A percentile compares a stretch with the other conserved stretches of the same genome.
These are phyloP conservation scores for Colletotrichum orbiculare DNA, from an alignment of 2,329 filamentous ascomycete genomes.

Conservation along the genomic window DNA sequence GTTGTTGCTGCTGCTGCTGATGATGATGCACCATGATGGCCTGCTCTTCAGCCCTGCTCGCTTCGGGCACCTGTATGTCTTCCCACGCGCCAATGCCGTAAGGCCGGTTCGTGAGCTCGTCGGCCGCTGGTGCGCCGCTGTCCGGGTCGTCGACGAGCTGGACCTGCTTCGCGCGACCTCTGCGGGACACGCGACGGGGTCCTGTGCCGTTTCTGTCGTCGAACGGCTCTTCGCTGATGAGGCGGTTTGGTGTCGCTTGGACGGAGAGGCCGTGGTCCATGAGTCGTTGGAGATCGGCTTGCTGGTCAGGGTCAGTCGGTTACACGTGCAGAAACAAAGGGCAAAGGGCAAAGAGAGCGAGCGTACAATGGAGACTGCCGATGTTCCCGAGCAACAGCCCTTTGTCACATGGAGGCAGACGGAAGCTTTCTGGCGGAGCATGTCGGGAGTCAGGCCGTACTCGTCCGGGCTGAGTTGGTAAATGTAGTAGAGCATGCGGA, in stretches of 20 bases:
- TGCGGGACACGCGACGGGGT: constrained; percentile 25
- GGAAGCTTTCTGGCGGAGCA: constrained; percentile 60
- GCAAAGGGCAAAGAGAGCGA: not conserved
- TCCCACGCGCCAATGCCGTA: constrained; percentile 35
- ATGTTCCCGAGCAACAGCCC: constrained; percentile 62
- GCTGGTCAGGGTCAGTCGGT: constrained; percentile 37
- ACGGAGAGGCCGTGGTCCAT: constrained; percentile 56
- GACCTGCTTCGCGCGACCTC: constrained; percentile 29
- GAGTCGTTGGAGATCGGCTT: constrained; percentile 62
- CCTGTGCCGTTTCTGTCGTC: constrained; percentile 25
- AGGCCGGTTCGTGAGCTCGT: constrained; percentile 34
- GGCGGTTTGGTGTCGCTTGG: constrained; percentile 44
- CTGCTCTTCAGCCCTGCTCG: constrained; percentile 23
- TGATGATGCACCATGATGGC: constrained; percentile 24
- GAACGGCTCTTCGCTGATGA: constrained; percentile 43
- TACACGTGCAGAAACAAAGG: not conserved
- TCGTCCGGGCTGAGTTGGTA: constrained; percentile 58
- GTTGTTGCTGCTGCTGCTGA: constrained; percentile 36
- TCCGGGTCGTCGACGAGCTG: constrained; percentile 32
- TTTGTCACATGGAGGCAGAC: constrained; percentile 63
- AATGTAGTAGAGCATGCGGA: constrained; percentile 62
- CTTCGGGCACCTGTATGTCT: constrained; percentile 32
- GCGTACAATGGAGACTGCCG: constrained; percentile 54
- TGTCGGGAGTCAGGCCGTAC: constrained; percentile 56
- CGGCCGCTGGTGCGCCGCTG: constrained; percentile 22